Evolutionary conservation across 495 filamentous ascomycete genomes (phyloP), one percentile per base, ranked within the genome.

Genomic region (Glarea lozoyensis): DNA sequence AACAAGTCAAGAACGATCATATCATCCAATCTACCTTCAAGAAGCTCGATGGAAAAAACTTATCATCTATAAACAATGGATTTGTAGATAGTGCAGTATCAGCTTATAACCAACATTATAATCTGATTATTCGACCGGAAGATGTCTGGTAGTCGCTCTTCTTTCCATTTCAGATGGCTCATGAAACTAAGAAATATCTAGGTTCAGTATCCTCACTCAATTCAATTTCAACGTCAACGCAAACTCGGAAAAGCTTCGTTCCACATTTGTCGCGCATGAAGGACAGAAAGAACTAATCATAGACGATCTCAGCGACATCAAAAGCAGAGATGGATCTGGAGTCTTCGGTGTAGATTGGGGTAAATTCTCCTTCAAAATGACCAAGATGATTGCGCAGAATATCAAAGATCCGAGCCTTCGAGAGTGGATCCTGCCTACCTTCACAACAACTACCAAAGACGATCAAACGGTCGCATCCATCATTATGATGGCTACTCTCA

Each of bases 81-180:
- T 69, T 81, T 41, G 68, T 81, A 4, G 55, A 67, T 36, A 61
- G 63, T 11, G 56, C 59, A 37, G 60, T 75, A 13, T 52, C 66
- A 12, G 75, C 77, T 29, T 79, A 75, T 50, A 69, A 62, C 46
- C 41, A 67, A 18, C 73, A 82, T 42, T 69, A 72, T 41, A 61
- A 72, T 43, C 65, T 80, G 10, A 58, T 63, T 10, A 58, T 81
- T 38, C 69, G 78, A 11, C 76, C 76, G 10, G 76, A 81, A 31
- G 76, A 81, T 50, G 59, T 81, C 32, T 81, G 78, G n/a, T n/a
- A n/a, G n/a, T n/a, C n/a, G n/a, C n/a, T n/a, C n/a, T n/a, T n/a
- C n/a, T n/a, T n/a, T n/a, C n/a, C n/a, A n/a, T n/a, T n/a, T n/a
- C n/a, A n/a, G n/a, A n/a, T n/a, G n/a, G n/a, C n/a, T n/a, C n/a